Base-by-base conservation (phyloP, 2,329 filamentous ascomycete genomes). In the Mycogone perniciosa region DNA sequence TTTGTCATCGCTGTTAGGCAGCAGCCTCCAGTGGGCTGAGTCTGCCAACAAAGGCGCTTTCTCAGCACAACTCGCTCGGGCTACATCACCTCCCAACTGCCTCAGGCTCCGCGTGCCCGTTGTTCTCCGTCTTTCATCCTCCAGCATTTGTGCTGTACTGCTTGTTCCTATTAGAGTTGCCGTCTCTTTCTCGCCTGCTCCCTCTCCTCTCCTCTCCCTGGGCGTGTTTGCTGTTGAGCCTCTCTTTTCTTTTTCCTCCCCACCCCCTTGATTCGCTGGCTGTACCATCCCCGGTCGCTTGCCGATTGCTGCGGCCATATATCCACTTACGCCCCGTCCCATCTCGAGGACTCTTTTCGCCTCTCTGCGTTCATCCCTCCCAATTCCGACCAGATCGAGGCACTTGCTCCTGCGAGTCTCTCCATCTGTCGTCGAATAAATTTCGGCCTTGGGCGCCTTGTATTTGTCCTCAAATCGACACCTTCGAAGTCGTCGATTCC, bases 191-290 rank as follows among this genome's bases (percentile, higher is more conserved):
- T 33, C 13, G n/a, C 20, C 37, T 31, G 39, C 35, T 11, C 43
- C 49, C 50, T 47, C 42, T 43, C 31, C 56, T 55, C 60, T 60
- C 55, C 58, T 54, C 58, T 56, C 59, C 53, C 59, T 55, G 44
- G 46, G 46, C 45, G 20, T 29, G 20, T 42, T 42, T 4, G 39
- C 9, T 42, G 13, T 42, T 29, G 4, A 5, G 26, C 26, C 39
- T 42, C 39, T 42, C 39, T 10, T 42, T 20, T 42, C 20, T 26
- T 20, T 42, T 13, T 10, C 29, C 35, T 44, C 39, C 13, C 35
- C 13, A 30, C 27, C 11, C 41, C 41, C 27, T 31, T 31, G 8
- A 29, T 11, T 31, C 30, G 41, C 39, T 7, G 44, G 42, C 33
- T 31, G 11, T 35, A 41, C 37, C 40, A 34, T 29, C 31, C 46